Percentiles rank a stretch among this genome's conserved stretches.
These are phyloP conservation scores for Tetrahymena thermophila DNA, from an alignment of 73 alveolate genomes.

Conservation along the genomic window DNA sequence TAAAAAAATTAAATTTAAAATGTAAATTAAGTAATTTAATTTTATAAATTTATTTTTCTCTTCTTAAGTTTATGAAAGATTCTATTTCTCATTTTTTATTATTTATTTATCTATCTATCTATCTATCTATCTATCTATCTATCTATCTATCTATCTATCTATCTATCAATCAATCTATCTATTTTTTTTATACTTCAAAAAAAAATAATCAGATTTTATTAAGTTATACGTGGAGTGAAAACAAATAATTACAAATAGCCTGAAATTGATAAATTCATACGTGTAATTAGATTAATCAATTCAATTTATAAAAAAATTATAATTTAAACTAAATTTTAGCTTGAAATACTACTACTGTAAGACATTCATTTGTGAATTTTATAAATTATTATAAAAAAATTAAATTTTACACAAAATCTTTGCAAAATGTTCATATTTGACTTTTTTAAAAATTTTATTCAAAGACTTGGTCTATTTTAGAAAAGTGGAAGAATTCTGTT, in stretches of 20 bases:
- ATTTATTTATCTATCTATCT: too few species aligned
- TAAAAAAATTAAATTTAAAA: too few species aligned
- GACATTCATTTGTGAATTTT: neutral
- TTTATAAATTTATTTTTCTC: too few species aligned
- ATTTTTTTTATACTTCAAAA: too few species aligned
- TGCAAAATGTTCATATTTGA: slow-evolving; percentile 64
- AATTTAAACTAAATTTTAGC: neutral
- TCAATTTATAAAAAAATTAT: neutral
- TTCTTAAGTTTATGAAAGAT: too few species aligned
- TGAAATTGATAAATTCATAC: neutral
- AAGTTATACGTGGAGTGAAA: neutral
- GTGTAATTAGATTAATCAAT: neutral
- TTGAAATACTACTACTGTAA: neutral
- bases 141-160: too few species aligned
- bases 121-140: too few species aligned
- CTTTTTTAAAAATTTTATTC: slow-evolving; percentile 69
- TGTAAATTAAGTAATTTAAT: too few species aligned
- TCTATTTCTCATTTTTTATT: too few species aligned
- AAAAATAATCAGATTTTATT: neutral
- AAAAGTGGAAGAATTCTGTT: slow-evolving; percentile 94
- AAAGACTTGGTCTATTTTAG: slow-evolving; percentile 85
- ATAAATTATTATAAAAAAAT: neutral
- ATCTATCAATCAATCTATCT: too few species aligned
- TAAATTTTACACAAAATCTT: neutral
- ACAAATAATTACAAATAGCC: neutral